A percentile compares a stretch with the other conserved stretches of the same genome.
phyloP scores from a whole-genome alignment of 352 stramenopile genomes.

The Globisporangium yorkense region DNA sequence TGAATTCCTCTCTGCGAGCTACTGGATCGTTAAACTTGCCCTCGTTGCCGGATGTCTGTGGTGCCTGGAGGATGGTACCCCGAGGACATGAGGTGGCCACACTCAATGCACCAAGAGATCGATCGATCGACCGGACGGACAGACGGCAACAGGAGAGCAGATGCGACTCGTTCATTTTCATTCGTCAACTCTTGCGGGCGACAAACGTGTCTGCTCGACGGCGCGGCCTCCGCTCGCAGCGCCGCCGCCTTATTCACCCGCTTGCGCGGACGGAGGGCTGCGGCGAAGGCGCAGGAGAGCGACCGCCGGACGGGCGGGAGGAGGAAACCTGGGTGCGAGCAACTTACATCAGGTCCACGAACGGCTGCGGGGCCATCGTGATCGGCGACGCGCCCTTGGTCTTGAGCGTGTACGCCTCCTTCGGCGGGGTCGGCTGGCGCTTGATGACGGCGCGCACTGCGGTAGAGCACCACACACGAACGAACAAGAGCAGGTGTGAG shows the following conservation, averaged over 20 bases:
- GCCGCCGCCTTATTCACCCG: background rate
- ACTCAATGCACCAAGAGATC: too few relatives aligned
- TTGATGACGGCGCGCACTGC: conserved; percentile 92
- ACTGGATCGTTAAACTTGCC: too few relatives aligned
- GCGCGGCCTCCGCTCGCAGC: background rate
- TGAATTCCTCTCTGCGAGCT: too few relatives aligned
- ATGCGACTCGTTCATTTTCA: conserved; percentile 46
- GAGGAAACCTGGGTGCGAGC: conserved; percentile 11
- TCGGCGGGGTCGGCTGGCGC: conserved; percentile 91
- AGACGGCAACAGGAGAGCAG: conserved; percentile 5
- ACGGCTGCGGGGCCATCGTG: conserved; percentile 97
- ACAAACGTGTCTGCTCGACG: conserved; percentile 16
- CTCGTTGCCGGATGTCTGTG: too few relatives aligned
- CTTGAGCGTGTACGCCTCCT: conserved; percentile 94
- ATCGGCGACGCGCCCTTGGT: conserved; percentile 87
- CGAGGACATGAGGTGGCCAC: too few relatives aligned
- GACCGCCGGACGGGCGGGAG: conserved; percentile 3
- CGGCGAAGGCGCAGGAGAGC: background rate
- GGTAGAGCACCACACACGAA: background rate
- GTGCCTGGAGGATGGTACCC: too few relatives aligned
- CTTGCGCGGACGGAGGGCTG: background rate
- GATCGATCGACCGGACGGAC: background rate
- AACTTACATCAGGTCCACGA: conserved; percentile 98
- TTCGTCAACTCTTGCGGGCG: conserved; percentile 35
- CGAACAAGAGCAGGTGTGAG: background rate